These are phyloP conservation scores for Penicillium rolfsii DNA, from an alignment of 2,329 filamentous ascomycete genomes.

Conservation along the genomic window DNA sequence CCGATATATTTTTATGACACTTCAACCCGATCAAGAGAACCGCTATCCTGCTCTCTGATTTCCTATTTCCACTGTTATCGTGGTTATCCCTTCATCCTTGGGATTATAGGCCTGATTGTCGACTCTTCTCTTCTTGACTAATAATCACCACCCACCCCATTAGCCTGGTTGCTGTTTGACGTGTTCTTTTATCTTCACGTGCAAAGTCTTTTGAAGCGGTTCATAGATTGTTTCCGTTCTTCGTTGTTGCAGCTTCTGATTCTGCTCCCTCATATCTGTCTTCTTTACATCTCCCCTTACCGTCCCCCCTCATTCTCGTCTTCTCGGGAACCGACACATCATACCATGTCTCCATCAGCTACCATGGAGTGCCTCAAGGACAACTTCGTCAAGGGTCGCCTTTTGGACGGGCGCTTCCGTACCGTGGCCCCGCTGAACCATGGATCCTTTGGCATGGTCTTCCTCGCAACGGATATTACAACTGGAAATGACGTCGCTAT, in stretches of 20 bases:
- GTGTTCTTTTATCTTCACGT: constrained; percentile 16
- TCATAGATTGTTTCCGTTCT: constrained; percentile 29
- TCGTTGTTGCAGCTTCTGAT: constrained; percentile 19
- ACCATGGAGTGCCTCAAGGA: constrained; percentile 42
- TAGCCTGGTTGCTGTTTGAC: constrained; percentile 38
- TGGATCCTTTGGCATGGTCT: constrained; percentile 98
- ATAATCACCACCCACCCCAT: constrained; percentile 28
- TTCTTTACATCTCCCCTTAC: constrained; percentile 10
- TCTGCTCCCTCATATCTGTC: constrained; percentile 13
- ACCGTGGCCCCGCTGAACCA: constrained; percentile 95
- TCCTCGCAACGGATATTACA: constrained; percentile 78
- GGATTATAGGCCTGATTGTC: constrained; percentile 28
- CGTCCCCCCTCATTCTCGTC: background rate
- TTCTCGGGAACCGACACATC: constrained; percentile 21
- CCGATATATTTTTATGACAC: constrained; percentile 33
- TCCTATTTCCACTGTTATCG: constrained; percentile 19
- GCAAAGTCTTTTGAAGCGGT: constrained; percentile 26
- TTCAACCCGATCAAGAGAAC: constrained; percentile 10
- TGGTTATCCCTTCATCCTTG: constrained; percentile 25
- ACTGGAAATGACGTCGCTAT: constrained; percentile 85
- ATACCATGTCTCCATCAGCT: constrained; percentile 20
- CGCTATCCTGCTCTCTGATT: constrained; percentile 9
- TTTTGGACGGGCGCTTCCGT: constrained; percentile 73
- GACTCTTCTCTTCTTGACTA: constrained; percentile 28
- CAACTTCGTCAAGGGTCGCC: constrained; percentile 40